A percentile compares a stretch with the other conserved stretches of the same genome.
phyloP scores from a whole-genome alignment of 495 filamentous ascomycete species.

The Cladorrhinum samala region DNA sequence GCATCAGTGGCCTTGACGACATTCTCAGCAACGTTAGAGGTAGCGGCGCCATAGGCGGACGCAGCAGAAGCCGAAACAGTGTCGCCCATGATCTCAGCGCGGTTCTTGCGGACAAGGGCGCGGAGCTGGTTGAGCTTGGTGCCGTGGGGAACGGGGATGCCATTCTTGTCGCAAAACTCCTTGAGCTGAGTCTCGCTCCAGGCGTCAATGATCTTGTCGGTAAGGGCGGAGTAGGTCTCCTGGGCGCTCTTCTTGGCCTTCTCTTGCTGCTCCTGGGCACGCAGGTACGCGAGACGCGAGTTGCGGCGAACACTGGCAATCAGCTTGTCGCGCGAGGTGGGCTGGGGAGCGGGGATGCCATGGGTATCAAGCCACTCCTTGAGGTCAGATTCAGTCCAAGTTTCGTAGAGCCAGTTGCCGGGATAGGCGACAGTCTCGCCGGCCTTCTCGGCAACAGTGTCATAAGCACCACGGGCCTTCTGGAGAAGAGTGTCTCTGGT shows the following conservation, averaged over 20 bases:
- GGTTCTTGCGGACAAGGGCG: slow-evolving; percentile 87
- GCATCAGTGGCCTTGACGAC: slow-evolving; percentile 71
- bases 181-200: slow-evolving; percentile 89
- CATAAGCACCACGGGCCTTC: slow-evolving; percentile 73
- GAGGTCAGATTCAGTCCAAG: slow-evolving; percentile 61
- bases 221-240: slow-evolving; percentile 62
- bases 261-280: slow-evolving; percentile 51
- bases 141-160: slow-evolving; percentile 84
- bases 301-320: slow-evolving; percentile 88
- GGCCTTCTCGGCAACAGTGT: slow-evolving; percentile 71
- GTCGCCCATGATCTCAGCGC: slow-evolving; percentile 64
- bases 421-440: slow-evolving; percentile 79
- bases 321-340: slow-evolving; percentile 77
- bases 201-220: slow-evolving; percentile 76
- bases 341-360: slow-evolving; percentile 83
- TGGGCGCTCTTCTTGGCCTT: slow-evolving; percentile 61
- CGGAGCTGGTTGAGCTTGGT: slow-evolving; percentile 82
- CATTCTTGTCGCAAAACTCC: slow-evolving; percentile 85
- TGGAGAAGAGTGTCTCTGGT: slow-evolving; percentile 76
- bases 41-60: slow-evolving; percentile 71
- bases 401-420: slow-evolving; percentile 90
- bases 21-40: slow-evolving; percentile 71
- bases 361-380: slow-evolving; percentile 82
- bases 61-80: slow-evolving; percentile 55
- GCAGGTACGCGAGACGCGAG: slow-evolving; percentile 68